Evolutionary conservation across 352 stramenopile genomes (phyloP), one percentile per base, ranked within the genome.

Genomic region (Phytophthora capsici): DNA sequence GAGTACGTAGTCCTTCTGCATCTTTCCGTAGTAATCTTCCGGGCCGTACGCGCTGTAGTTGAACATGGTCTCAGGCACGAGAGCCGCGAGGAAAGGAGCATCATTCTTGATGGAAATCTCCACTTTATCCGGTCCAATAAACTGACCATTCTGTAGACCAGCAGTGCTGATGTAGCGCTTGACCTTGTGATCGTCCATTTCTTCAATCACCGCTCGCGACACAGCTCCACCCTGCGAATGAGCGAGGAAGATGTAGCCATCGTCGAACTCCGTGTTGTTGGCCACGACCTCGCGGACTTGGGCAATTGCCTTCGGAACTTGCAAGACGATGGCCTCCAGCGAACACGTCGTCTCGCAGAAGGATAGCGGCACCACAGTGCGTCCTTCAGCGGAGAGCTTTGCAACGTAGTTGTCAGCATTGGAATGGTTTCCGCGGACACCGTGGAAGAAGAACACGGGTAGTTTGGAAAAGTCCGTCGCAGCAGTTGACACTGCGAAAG

Each of bases 161-260:
- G 71, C 77, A 5, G 73, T 56, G 36, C 64, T 81, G 52, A 86
- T 72, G 48, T 76, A 71, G 25, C 56, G 68, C 19, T 71, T 63
- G 7, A 71, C 69, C n/a, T 78, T 72, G 64, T 86, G 77, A 45
- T 84, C 71, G 36, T 86, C 72, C 77, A 80, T 80, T 16, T 74
- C 57, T 58, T 86, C 77, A 34, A 84, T 63, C 22, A 86, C 75
- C 6, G 60, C 67, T 6, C 77, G 72, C 4, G 66, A 61, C 2
- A 86, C 43, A 1, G 69, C 23, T 0, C 72, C 77, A 7, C 77
- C 77, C 6, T 74, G 64, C 5, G 73, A 82, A 46, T 82, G 71
- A 10, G 40, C 74, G 1, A 86, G 63, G 22, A 86, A 70, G 48
- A 78, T 56, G 68, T 86, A 83, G 36, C 77, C 73, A 8, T 69